A percentile compares a stretch with the other conserved stretches of the same genome.
These are phyloP conservation scores for Colletotrichum destructivum DNA, from an alignment of 2,329 filamentous ascomycete genomes.

Conservation along the genomic window DNA sequence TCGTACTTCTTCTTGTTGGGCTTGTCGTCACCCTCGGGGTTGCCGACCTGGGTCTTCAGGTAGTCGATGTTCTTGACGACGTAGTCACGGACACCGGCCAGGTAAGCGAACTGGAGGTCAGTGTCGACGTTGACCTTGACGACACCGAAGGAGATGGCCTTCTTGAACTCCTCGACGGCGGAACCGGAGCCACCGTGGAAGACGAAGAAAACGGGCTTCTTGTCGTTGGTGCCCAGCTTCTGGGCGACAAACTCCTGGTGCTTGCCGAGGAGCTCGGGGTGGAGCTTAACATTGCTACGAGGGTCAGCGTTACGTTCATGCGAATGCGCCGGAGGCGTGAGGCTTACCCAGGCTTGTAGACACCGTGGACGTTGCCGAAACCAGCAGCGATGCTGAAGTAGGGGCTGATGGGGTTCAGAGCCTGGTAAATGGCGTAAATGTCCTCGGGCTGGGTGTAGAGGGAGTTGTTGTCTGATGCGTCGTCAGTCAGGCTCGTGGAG, in stretches of 20 bases:
- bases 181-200: conserved; percentile 99
- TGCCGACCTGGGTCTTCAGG: conserved; percentile 85
- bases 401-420: conserved; percentile 86
- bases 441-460: conserved; percentile 99
- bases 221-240: conserved; percentile 78
- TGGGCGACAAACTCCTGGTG: conserved; percentile 94
- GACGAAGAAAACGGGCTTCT: conserved; percentile 98
- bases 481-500: not conserved
- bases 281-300: conserved; percentile 86
- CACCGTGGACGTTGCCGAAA: conserved; percentile 99
- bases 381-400: conserved; percentile 99
- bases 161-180: conserved; percentile 88
- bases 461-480: conserved; percentile 82
- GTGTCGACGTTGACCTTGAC: conserved; percentile 99
- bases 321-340: conserved; percentile 6
- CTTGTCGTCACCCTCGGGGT: conserved; percentile 96
- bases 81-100: conserved; percentile 94
- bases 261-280: conserved; percentile 96
- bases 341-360: conserved; percentile 87
- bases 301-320: conserved; percentile 1
- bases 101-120: conserved; percentile 96
- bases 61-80: conserved; percentile 96
- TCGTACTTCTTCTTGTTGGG: conserved; percentile 97
- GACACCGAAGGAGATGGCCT: conserved; percentile 93
- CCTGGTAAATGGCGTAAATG: conserved; percentile 91